Evolutionary conservation across 805 yeast genomes (phyloP).

Genomic region (Metschnikowia cerradonensis): DNA sequence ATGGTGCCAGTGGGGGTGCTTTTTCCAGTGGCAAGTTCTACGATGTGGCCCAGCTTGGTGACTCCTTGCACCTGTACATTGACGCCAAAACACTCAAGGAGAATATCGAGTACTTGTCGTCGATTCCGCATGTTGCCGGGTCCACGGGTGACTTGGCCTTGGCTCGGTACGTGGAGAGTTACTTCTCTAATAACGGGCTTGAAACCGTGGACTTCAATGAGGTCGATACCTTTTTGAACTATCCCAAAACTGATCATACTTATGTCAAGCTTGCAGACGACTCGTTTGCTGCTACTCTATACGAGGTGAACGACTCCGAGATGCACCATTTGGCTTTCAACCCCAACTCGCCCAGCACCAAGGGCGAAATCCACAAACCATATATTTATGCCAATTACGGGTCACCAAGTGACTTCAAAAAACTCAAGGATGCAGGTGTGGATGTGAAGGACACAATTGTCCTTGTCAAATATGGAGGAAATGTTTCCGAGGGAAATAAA

Average conservation of each 20-base stretch:
- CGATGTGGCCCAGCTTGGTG: constrained; percentile 50
- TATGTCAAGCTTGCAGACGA: constrained; percentile 30
- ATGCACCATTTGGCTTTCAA: constrained; percentile 53
- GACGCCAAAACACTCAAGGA: constrained; percentile 58
- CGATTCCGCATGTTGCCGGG: constrained; percentile 86
- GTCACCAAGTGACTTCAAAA: constrained; percentile 46
- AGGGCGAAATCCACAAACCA: constrained; percentile 52
- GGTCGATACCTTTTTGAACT: constrained; percentile 57
- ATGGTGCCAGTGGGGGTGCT: constrained; percentile 39
- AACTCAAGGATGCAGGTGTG: constrained; percentile 34
- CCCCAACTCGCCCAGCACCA: constrained; percentile 53
- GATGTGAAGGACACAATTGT: constrained; percentile 48
- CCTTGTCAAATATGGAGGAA: constrained; percentile 55
- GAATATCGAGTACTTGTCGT: constrained; percentile 65
- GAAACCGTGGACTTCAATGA: constrained; percentile 46
- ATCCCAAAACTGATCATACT: constrained; percentile 43
- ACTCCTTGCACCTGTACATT: constrained; percentile 46
- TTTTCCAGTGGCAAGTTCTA: constrained; percentile 55
- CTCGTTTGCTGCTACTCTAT: constrained; percentile 36
- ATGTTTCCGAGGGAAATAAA: constrained; percentile 34
- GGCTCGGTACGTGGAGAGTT: constrained; percentile 59
- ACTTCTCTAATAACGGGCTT: constrained; percentile 57
- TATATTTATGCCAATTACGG: constrained; percentile 71
- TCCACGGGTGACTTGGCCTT: constrained; percentile 79
- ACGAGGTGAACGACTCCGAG: constrained; percentile 26